Evolutionary conservation across 371 early-diverging fungal genomes (phyloP), one percentile per base, ranked within the genome.

Genomic region (Rhizomucor pusillus): DNA sequence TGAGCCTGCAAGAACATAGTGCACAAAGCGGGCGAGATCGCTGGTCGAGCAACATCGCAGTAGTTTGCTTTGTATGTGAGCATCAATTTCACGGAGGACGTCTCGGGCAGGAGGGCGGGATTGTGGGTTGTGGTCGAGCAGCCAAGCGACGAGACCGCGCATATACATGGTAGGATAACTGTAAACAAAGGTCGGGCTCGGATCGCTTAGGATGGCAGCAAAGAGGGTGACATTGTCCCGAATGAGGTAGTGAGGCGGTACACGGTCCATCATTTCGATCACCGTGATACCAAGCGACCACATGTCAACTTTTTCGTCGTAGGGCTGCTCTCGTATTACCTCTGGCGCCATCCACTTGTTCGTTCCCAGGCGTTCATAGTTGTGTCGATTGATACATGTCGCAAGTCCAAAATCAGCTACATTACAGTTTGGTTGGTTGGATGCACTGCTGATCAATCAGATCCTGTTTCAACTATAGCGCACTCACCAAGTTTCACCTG

Each of bases 401-500:
- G 78, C 70, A 35, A 77, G 48, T 12, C 69, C 73, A 56, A 79
- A 70, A 43, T 75, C 65, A 64, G 73, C 71, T 67, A 52, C n/a
- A n/a, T n/a, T n/a, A n/a, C n/a, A n/a, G n/a, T n/a, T n/a, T n/a
- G n/a, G n/a, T n/a, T n/a, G n/a, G n/a, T n/a, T n/a, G n/a, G n/a
- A n/a, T n/a, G n/a, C n/a, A n/a, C n/a, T n/a, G n/a, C n/a, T n/a
- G n/a, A n/a, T n/a, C n/a, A n/a, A n/a, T n/a, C n/a, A n/a, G n/a
- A n/a, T n/a, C n/a, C n/a, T n/a, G n/a, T n/a, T n/a, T n/a, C 29
- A 29, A 29, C 5, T 5, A 29, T 29, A 3, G 29, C 29, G 29
- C 94, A 95, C 74, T 94, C 99, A 51, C 93, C 93, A 59, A 99
- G 89, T 73, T 99, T 99, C 46, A 99, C 81, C 67, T 95, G 90